These are phyloP conservation scores for Ogataea paraovalis DNA, from an alignment of 805 yeast genomes.

Conservation along the genomic window DNA sequence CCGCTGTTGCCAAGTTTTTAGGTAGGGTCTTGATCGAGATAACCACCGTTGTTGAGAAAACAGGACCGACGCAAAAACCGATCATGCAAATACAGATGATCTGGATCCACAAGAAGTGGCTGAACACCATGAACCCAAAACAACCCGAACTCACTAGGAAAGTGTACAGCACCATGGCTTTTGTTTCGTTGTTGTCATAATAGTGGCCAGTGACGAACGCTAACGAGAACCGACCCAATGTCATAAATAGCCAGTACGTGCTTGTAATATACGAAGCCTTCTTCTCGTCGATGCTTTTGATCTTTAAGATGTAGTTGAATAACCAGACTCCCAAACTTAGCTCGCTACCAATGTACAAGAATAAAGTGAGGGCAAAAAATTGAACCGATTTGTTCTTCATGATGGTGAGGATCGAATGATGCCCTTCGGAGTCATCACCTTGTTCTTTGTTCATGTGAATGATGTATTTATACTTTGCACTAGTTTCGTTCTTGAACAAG, in stretches of 20 bases:
- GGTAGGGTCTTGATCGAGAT: conserved; percentile 64
- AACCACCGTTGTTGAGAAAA: conserved; percentile 66
- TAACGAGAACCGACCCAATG: conserved; percentile 42
- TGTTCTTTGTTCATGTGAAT: conserved; percentile 9
- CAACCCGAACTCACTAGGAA: conserved; percentile 32
- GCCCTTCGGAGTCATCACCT: conserved; percentile 18
- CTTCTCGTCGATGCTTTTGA: conserved; percentile 34
- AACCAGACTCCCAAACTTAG: conserved; percentile 52
- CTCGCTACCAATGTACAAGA: conserved; percentile 50
- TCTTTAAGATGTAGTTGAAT: conserved; percentile 42
- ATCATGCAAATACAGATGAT: conserved; percentile 35
- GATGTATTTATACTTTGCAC: conserved; percentile 38
- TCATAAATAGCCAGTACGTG: conserved; percentile 48
- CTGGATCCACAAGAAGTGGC: conserved; percentile 22
- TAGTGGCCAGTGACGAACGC: conserved; percentile 48
- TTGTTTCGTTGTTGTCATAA: conserved; percentile 34
- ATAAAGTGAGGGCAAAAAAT: conserved; percentile 39
- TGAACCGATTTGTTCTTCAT: conserved; percentile 36
- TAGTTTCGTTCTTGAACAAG: conserved; percentile 41
- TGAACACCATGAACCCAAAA: conserved; percentile 31
- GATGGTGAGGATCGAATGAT: conserved; percentile 16
- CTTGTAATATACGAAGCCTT: conserved; percentile 46
- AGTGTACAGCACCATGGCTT: conserved; percentile 41
- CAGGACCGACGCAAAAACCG: conserved; percentile 52
- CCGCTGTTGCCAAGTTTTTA: conserved; percentile 52